Conservation (phyloP, 495 filamentous ascomycete genomes). For the Penicillium fimorum region DNA sequence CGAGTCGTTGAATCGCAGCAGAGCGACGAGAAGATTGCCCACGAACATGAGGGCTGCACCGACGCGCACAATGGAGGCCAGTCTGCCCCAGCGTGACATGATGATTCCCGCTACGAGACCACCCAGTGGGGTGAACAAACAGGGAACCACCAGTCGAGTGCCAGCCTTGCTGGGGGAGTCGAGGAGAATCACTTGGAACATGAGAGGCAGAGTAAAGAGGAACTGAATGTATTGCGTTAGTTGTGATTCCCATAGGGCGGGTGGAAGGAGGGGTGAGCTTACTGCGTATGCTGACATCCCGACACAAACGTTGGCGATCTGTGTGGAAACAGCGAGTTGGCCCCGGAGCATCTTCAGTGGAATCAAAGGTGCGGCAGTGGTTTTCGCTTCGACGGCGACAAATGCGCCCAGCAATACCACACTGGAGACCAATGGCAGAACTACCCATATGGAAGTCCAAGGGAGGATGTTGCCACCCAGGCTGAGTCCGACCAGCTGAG, state of each 20-base stretch:
- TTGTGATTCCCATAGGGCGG: background rate
- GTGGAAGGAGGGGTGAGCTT: constrained; percentile 22
- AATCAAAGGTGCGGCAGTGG: constrained; percentile 59
- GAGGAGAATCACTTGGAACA: constrained; percentile 61
- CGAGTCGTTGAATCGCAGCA: constrained; percentile 55
- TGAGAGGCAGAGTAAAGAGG: constrained; percentile 62
- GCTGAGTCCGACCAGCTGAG: constrained; percentile 58
- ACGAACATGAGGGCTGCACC: constrained; percentile 59
- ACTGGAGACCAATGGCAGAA: constrained; percentile 52
- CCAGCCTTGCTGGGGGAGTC: constrained; percentile 62
- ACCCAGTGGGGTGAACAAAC: constrained; percentile 59
- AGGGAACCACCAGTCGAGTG: constrained; percentile 58
- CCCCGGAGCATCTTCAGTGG: constrained; percentile 57
- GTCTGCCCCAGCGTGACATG: constrained; percentile 63
- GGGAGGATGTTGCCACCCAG: constrained; percentile 62
- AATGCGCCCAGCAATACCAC: constrained; percentile 49
- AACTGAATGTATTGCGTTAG: constrained; percentile 41
- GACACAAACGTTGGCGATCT: constrained; percentile 60
- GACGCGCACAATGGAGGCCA: constrained; percentile 52
- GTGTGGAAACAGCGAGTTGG: constrained; percentile 49
- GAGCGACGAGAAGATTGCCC: constrained; percentile 56
- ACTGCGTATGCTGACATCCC: constrained; percentile 65
- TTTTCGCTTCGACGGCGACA: constrained; percentile 54
- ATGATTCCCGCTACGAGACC: constrained; percentile 59
- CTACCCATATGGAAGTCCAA: constrained; percentile 56